Base-by-base conservation (phyloP, 495 filamentous ascomycete genomes). In the Saxophila tyrrhenica region DNA sequence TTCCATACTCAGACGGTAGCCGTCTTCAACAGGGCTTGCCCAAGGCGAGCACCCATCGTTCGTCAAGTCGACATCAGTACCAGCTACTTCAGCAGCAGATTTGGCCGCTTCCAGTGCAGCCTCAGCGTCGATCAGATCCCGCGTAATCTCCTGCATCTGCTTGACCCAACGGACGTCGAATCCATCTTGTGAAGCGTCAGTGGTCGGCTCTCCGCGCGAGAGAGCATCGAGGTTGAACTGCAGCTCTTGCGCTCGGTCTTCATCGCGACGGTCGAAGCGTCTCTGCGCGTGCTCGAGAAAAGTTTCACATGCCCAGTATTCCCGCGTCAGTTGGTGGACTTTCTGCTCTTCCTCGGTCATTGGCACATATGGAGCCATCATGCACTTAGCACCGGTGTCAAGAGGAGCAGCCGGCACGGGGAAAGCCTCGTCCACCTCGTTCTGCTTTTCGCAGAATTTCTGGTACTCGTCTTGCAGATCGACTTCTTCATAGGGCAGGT, bases 151-250 rank as follows among this genome's bases (percentile, higher is more conserved):
- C 17, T 44, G 41, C 15, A 17, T 44, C 7, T n/a, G 41, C 41
- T 21, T 44, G 15, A 44, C 41, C 41, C 41, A 55, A 11, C 52
- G 52, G n/a, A 49, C 19, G 22, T 55, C 52, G 23, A 55, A 55
- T 41, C 39, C 52, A 15, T 52, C 50, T 15, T 23, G 43, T 19
- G 8, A 21, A 15, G 29, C 52, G 35, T 55, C 52, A 25, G 21
- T n/a, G 5, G 43, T 45, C 21, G 5, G 9, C 39, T 42, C 45
- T 16, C 52, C 52, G 25, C 32, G 23, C 5, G n/a, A n/a, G 13
- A 32, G 23, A 2, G 24, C 44, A 11, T 15, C 52, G 5, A 7
- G 13, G 25, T 39, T 49, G 5, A 2, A 3, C 29, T 22, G 24
- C 23, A 22, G 17, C 17, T 55, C 51, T 9, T 10, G 39, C 2